A percentile compares a stretch with the other conserved stretches of the same genome.
Conservation (phyloP, 257 asterid genomes). For the Catharanthus roseus region DNA sequence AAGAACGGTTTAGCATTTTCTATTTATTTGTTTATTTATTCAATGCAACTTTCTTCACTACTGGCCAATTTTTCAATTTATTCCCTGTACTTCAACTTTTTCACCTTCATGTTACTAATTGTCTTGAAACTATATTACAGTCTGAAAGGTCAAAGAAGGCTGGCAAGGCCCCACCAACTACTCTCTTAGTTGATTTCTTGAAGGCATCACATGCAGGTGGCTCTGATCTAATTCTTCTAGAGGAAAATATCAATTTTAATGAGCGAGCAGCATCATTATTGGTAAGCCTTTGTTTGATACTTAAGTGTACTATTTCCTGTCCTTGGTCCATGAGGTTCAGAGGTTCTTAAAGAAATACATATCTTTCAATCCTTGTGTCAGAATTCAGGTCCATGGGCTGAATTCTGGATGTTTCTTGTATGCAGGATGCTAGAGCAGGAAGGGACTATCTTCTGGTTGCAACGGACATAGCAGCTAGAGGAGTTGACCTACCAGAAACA, state of each 20-base stretch:
- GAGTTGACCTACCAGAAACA: constrained; percentile 89
- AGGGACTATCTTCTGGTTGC: constrained; percentile 75
- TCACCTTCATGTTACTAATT: background rate
- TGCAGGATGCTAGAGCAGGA: constrained; percentile 64
- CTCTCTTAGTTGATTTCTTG: constrained; percentile 52
- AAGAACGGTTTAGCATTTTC: background rate
- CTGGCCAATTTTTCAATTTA: too few species aligned
- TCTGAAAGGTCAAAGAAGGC: constrained; percentile 87
- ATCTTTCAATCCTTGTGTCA: background rate
- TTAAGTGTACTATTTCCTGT: constrained; percentile 6
- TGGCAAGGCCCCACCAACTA: constrained; percentile 63
- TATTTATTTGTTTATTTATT: background rate
- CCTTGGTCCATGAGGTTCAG: constrained; percentile 9
- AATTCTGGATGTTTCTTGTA: constrained; percentile 11
- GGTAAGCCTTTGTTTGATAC: constrained; percentile 35
- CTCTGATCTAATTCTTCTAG: constrained; percentile 60
- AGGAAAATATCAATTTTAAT: constrained; percentile 81
- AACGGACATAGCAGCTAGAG: constrained; percentile 86
- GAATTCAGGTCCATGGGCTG: background rate
- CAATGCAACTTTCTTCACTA: too few species aligned
- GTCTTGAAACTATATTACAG: constrained; percentile 28
- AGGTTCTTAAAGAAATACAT: background rate
- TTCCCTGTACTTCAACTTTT: background rate
- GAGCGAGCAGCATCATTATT: constrained; percentile 64
- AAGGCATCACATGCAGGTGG: constrained; percentile 35